Evolutionary conservation across 495 filamentous ascomycete genomes (phyloP), one percentile per base, ranked within the genome.

Genomic region (Collariella sp.): DNA sequence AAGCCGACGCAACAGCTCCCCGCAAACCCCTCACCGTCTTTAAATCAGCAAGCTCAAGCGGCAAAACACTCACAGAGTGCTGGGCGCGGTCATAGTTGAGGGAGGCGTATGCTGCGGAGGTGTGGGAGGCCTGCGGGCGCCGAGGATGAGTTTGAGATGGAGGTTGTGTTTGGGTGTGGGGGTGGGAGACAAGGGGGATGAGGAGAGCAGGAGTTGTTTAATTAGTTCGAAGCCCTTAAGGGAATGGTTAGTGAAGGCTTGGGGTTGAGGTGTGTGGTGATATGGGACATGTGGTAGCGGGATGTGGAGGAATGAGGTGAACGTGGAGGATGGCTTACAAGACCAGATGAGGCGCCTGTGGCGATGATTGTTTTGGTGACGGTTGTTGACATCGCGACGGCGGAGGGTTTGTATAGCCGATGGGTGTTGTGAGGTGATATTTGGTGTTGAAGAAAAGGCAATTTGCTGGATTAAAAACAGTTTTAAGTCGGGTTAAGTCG

Each of bases 171-270:
- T n/a, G n/a, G n/a, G n/a, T n/a, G n/a, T 20, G 39, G 35, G 29
- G 29, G 5, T 43, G 29, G 42, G 19, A 18, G 18, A 36, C 7
- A 46, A 5, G 62, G 43, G 40, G 70, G 67, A 13, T 42, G 52
- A 34, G 66, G 40, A 68, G 11, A 24, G 46, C 18, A 75, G 67
- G 46, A 74, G 64, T 39, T 73, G 68, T 40, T 68, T 72, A 47
- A 75, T 59, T 9, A 65, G 56, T 46, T 76, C 71, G 50, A 76
- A 75, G 18, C 73, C 73, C 72, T 76, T n/a, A n/a, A n/a, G n/a
- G n/a, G n/a, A n/a, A n/a, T n/a, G n/a, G n/a, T n/a, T n/a, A n/a
- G n/a, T n/a, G n/a, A n/a, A n/a, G n/a, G 50, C 12, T 10, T n/a
- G 9, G 20, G 36, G 9, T 31, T 31, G 26, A 22, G 53, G 48